A percentile compares a stretch with the other conserved stretches of the same genome.
phyloP scores from a whole-genome alignment of 2,329 filamentous ascomycete genomes.

The Monosporascus ibericus region DNA sequence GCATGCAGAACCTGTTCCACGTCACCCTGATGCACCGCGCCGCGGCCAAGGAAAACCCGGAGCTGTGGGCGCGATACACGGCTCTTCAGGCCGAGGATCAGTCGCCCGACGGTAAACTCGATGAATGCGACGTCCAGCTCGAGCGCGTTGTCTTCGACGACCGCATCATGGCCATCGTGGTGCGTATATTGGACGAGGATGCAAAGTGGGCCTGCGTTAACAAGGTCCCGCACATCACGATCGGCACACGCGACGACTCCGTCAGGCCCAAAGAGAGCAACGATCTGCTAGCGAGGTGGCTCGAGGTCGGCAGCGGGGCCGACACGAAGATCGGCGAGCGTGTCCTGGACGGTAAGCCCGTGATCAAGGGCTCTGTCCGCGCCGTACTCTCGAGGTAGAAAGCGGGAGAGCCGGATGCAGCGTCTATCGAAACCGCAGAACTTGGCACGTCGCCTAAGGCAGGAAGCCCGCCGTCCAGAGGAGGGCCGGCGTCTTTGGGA shows the following conservation, averaged over 20 bases:
- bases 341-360: slow-evolving; percentile 42
- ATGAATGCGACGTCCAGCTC: slow-evolving; percentile 56
- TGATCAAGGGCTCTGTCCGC: slow-evolving; percentile 40
- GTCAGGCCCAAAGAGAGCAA: slow-evolving; percentile 97
- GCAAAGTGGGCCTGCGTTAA: slow-evolving; percentile 67
- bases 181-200: slow-evolving; percentile 57
- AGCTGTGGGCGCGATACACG: slow-evolving; percentile 70
- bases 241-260: slow-evolving; percentile 67
- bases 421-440: background rate
- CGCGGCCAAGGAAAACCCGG: slow-evolving; percentile 50
- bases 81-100: slow-evolving; percentile 40
- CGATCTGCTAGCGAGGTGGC: slow-evolving; percentile 69
- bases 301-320: slow-evolving; percentile 46
- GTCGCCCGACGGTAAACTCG: slow-evolving; percentile 44
- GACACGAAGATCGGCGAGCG: slow-evolving; percentile 42
- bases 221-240: slow-evolving; percentile 75
- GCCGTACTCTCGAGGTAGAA: slow-evolving; percentile 44
- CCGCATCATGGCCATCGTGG: slow-evolving; percentile 86
- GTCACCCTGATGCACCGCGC: slow-evolving; percentile 88
- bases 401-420: background rate
- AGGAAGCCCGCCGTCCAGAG: background rate
- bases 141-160: slow-evolving; percentile 77
- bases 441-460: background rate
- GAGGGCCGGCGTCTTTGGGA: background rate
- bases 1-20: slow-evolving; percentile 82